Evolutionary conservation across 208 protist genomes (phyloP).

Genomic region (Crithidia sp.): DNA sequence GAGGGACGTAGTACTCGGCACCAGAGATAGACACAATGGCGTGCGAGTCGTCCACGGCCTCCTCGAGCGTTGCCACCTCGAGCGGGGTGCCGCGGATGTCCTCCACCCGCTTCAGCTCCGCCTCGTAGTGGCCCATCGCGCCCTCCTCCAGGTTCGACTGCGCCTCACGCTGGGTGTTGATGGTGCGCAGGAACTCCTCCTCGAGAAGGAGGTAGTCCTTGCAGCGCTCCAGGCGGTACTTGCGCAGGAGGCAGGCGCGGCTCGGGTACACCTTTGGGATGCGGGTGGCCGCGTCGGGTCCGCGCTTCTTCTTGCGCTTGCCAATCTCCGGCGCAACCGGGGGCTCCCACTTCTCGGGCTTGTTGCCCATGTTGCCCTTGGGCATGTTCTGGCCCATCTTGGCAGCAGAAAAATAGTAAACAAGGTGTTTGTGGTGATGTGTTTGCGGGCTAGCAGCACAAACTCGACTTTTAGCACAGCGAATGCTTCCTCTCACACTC

Average conservation of each 20-base stretch:
- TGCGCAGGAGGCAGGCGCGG: slow-evolving; percentile 97
- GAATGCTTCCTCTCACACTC: too few relatives aligned
- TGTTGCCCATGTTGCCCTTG: slow-evolving; percentile 50
- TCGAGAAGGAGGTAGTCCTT: slow-evolving; percentile 99
- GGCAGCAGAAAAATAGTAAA: slow-evolving; percentile 2
- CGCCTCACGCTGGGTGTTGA: slow-evolving; percentile 77
- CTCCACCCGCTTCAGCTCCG: slow-evolving; percentile 97
- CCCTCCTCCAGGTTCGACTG: slow-evolving; percentile 85
- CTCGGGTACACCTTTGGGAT: slow-evolving; percentile 94
- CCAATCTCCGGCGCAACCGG: slow-evolving; percentile 94
- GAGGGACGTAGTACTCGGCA: slow-evolving; percentile 99
- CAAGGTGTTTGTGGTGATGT: not conserved
- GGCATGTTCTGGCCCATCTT: slow-evolving; percentile 75
- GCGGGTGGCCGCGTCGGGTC: slow-evolving; percentile 76
- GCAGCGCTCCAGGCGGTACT: slow-evolving; percentile 98
- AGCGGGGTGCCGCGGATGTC: slow-evolving; percentile 98
- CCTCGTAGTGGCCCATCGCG: slow-evolving; percentile 88
- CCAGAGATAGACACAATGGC: slow-evolving; percentile 97
- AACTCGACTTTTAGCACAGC: too few relatives aligned
- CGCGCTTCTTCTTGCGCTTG: slow-evolving; percentile 90
- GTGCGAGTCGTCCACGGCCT: slow-evolving; percentile 99
- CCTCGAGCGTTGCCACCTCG: slow-evolving; percentile 98
- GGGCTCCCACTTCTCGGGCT: slow-evolving; percentile 94
- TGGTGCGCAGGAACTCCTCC: slow-evolving; percentile 98
- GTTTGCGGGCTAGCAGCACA: too few relatives aligned